A percentile compares a stretch with the other conserved stretches of the same genome.
Evolutionary conservation across 352 stramenopile species (phyloP).

Genomic region (Salisapilia sapeloensis): DNA sequence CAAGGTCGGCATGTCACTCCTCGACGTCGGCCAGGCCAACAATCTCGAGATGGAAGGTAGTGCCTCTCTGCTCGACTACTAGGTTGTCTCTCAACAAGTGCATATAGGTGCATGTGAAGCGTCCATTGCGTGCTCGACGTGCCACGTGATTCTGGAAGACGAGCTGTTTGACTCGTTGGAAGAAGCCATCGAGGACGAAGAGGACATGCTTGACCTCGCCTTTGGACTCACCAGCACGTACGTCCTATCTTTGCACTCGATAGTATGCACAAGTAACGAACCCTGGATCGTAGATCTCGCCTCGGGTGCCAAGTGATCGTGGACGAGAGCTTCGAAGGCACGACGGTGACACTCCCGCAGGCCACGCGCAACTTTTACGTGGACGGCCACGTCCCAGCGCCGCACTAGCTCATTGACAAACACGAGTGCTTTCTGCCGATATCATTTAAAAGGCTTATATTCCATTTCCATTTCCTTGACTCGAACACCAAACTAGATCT

Average conservation of each 20-base stretch:
- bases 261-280: no score
- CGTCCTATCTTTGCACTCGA: conserved; percentile 1
- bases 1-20: conserved; percentile 68
- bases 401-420: conserved; percentile 65
- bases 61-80: not conserved
- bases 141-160: conserved; percentile 93
- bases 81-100: not conserved
- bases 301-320: conserved; percentile 86
- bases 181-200: conserved; percentile 91
- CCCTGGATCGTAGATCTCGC: conserved; percentile 51
- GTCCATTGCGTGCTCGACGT: conserved; percentile 97
- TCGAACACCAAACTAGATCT: no score
- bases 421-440: no score
- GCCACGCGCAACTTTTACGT: conserved; percentile 99
- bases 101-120: conserved; percentile 83
- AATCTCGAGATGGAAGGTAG: conserved; percentile 89
- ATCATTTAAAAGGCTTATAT: no score
- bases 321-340: conserved; percentile 81
- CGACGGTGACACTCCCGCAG: conserved; percentile 84
- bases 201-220: conserved; percentile 99
- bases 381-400: conserved; percentile 94
- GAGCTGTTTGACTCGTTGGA: conserved; percentile 85
- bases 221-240: conserved; percentile 94
- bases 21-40: conserved; percentile 87
- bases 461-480: no score